Conservation (phyloP, 1,284 basidiomycete genomes). For the Heliocybe sulcata region DNA sequence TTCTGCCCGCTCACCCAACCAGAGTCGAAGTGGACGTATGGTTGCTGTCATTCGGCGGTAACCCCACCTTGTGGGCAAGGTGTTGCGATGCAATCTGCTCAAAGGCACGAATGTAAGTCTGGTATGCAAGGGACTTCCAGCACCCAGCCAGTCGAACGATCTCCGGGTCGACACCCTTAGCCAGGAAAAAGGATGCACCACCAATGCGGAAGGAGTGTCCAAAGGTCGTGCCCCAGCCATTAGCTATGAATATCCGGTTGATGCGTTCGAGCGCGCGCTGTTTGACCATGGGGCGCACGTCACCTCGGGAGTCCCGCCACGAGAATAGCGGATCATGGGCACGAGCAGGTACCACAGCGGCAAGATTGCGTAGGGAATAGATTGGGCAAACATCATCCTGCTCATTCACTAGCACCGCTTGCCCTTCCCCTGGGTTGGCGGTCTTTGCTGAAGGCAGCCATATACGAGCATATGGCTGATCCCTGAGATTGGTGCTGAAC, state of each 20-base stretch:
- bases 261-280: slow-evolving; percentile 17
- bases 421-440: slow-evolving; percentile 22
- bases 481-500: slow-evolving; percentile 14
- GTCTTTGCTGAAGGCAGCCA: slow-evolving; percentile 27
- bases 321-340: slow-evolving; percentile 22
- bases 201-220: slow-evolving; percentile 32
- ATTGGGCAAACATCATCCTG: slow-evolving; percentile 20
- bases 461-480: slow-evolving; percentile 16
- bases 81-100: slow-evolving; percentile 9
- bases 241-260: slow-evolving; percentile 17
- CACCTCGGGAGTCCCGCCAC: slow-evolving; percentile 14
- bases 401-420: slow-evolving; percentile 18
- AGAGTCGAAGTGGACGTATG: background rate
- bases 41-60: no score
- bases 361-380: slow-evolving; percentile 22
- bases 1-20: slow-evolving; percentile 3
- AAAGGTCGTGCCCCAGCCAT: slow-evolving; percentile 23
- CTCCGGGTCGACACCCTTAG: slow-evolving; percentile 20
- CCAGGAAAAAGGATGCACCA: slow-evolving; percentile 25
- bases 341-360: slow-evolving; percentile 17
- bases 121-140: slow-evolving; percentile 26
- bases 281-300: slow-evolving; percentile 20
- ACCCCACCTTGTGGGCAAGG: no score
- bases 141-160: slow-evolving; percentile 19
- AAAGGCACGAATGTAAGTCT: slow-evolving; percentile 21